Evolutionary conservation across 768 basidiomycete species (phyloP).

Genomic region (Kondoa malvinella): DNA sequence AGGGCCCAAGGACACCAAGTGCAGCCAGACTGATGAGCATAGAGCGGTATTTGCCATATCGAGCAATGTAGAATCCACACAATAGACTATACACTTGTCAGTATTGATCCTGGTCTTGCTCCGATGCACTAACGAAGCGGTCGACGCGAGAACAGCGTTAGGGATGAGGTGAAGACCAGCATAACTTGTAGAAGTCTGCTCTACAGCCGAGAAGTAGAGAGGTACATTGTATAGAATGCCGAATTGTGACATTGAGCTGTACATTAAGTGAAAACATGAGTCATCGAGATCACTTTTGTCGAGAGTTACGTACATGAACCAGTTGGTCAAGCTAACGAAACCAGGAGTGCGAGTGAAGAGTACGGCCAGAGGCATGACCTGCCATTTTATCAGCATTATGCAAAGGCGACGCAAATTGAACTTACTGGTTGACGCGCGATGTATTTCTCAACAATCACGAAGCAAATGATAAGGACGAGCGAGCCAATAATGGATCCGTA

Average conservation of each 20-base stretch:
- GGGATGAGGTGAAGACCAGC: conserved; percentile 23
- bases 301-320: conserved; percentile 21
- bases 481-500: conserved; percentile 18
- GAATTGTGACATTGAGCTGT: not conserved
- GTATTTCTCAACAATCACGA: conserved; percentile 21
- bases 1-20: conserved; percentile 17
- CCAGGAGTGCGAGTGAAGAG: conserved; percentile 20
- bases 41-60: conserved; percentile 16
- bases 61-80: conserved; percentile 20
- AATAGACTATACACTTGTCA: conserved; percentile 8
- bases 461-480: conserved; percentile 12
- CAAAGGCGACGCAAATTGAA: no score
- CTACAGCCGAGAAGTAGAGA: conserved; percentile 21
- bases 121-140: conserved; percentile 12
- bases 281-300: conserved; percentile 1
- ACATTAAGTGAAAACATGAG: not conserved
- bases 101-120: not conserved
- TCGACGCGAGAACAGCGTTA: conserved; percentile 23
- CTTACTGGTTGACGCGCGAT: conserved; percentile 18
- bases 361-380: conserved; percentile 18
- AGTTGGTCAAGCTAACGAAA: conserved; percentile 19
- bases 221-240: conserved; percentile 16
- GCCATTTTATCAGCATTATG: no score
- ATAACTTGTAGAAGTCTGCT: conserved; percentile 18
- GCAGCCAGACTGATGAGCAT: conserved; percentile 17